Percentiles rank a stretch among this genome's conserved stretches.
These are phyloP conservation scores for Epichloe festucae DNA, from an alignment of 2,329 filamentous ascomycete genomes.

Conservation along the genomic window DNA sequence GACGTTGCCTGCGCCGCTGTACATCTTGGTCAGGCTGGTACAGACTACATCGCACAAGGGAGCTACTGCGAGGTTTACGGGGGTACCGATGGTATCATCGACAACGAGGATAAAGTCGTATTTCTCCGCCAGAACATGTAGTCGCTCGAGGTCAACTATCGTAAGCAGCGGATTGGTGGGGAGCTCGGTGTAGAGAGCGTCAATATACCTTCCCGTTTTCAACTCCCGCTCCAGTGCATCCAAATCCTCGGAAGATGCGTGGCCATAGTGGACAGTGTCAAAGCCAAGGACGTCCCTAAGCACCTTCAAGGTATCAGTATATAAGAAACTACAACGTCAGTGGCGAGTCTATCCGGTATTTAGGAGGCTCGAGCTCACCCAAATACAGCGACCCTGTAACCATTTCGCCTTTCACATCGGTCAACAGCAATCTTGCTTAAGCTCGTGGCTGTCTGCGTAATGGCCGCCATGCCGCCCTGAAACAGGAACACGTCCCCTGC, in stretches of 20 bases:
- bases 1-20: slow-evolving; percentile 37
- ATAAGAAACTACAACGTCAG: not conserved
- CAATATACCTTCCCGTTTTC: not conserved
- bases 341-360: not conserved
- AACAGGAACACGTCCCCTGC: not conserved
- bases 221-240: not conserved
- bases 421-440: not conserved
- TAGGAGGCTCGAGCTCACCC: not conserved
- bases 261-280: not conserved
- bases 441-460: not conserved
- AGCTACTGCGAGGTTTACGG: slow-evolving; percentile 30
- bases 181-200: not conserved
- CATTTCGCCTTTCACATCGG: not conserved
- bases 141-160: slow-evolving; percentile 9
- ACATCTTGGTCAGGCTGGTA: slow-evolving; percentile 36
- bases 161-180: slow-evolving; percentile 11
- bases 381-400: not conserved
- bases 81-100: slow-evolving; percentile 28
- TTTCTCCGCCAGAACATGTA: slow-evolving; percentile 16
- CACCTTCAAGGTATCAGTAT: not conserved
- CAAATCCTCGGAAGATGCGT: not conserved
- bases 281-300: not conserved
- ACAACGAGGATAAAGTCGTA: slow-evolving; percentile 24
- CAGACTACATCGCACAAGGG: slow-evolving; percentile 29
- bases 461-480: not conserved